Evolutionary conservation across 148 eudicot species (phyloP), one percentile per base, ranked within the genome.

Genomic region (Rhododendron ovatum): DNA sequence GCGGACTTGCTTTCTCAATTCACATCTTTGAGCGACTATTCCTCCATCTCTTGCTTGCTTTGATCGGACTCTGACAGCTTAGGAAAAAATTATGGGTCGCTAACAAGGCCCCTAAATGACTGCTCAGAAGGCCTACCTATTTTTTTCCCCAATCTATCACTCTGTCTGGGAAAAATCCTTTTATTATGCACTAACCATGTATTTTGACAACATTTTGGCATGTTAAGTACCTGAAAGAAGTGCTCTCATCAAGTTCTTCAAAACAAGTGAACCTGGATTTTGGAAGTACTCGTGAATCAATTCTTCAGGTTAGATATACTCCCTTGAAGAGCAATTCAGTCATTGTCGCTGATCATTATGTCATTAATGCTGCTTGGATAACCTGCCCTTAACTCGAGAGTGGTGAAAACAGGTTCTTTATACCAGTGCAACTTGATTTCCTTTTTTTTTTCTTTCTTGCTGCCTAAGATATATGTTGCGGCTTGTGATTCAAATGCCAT

Each of bases 241-340:
- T 89, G 51, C 90, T 95, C 84, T 91, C 92, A 81, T 90, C 92
- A 87, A 91, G 89, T 86, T 86, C 92, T 89, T 84, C 86, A 57
- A 87, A 91, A 86, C 90, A 89, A 84, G 79, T 83, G 74, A 90
- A 87, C 85, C 90, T 91, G 47, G 92, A 95, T 82, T 93, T 95
- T 88, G 94, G 85, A 17, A 88, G 87, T 84, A 93, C 95, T 61
- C 95, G 96, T 61, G 95, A 93, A 87, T 91, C 98, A 35, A 89
- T 95, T 79, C 94, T 95, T 87, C 94, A 93, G 98, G 98, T 92
- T 86, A 81, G 55, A 67, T 65, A 41, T 51, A 28, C 45, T 35
- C 18, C 37, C 30, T 51, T 84, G 35, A 13, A 84, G 50, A 50
- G 48, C 35, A 84, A 75, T 39, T 75, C 20, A 35, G 24, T 24